Conservation (phyloP, 345 rosid species). For the Mangifera indica region DNA sequence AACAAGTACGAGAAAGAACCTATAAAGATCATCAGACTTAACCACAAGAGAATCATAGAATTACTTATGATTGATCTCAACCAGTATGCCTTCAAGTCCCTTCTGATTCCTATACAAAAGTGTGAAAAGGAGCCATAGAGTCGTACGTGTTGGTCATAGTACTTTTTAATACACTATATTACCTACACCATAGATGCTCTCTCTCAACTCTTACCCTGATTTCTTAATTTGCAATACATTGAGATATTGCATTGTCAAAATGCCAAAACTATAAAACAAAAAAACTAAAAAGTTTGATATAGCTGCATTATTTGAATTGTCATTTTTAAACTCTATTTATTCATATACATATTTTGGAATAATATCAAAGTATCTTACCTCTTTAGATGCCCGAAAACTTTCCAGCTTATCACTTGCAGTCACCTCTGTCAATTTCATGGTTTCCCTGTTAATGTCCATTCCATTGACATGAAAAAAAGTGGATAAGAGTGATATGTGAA, state of each 20-base stretch:
- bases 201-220: neutral
- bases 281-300: neutral
- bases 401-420: slow-evolving; percentile 79
- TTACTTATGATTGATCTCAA: neutral
- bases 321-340: neutral
- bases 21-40: neutral
- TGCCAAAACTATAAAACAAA: too few relatives aligned
- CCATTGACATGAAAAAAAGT: slow-evolving; percentile 10
- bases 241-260: neutral
- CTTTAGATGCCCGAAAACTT: slow-evolving; percentile 81
- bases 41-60: neutral
- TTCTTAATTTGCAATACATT: neutral
- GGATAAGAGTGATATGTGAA: slow-evolving; percentile 2
- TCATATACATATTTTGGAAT: neutral
- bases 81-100: neutral
- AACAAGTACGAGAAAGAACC: neutral
- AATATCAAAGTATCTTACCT: slow-evolving; percentile 44
- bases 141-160: neutral
- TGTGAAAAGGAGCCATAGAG: too few relatives aligned
- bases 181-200: neutral
- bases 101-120: neutral
- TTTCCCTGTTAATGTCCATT: slow-evolving; percentile 46
- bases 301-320: neutral
- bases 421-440: slow-evolving; percentile 65
- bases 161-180: neutral